A percentile compares a stretch with the other conserved stretches of the same genome.
Conservation (phyloP, 169 alveolate species). For the Plasmodium adleri region DNA sequence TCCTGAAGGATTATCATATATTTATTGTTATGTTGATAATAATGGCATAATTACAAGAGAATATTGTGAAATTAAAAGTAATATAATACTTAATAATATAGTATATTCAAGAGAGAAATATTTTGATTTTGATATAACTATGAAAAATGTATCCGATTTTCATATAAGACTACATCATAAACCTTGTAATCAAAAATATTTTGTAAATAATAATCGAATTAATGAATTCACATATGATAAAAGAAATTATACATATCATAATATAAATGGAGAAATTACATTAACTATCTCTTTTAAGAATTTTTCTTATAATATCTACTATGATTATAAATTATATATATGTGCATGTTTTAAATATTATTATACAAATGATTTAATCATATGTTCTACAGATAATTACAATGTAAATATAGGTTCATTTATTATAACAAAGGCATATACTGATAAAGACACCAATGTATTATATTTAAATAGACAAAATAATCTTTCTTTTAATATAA, state of each 20-base stretch:
- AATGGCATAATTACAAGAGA: conserved; percentile 33
- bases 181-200: background rate
- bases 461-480: conserved; percentile 14
- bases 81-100: conserved; percentile 17
- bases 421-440: background rate
- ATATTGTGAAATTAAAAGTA: conserved; percentile 22
- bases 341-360: conserved; percentile 63
- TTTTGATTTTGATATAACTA: conserved; percentile 32
- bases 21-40: conserved; percentile 45
- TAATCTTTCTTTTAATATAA: background rate
- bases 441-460: background rate
- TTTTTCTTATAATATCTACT: background rate
- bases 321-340: background rate
- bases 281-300: conserved; percentile 27
- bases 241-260: conserved; percentile 36
- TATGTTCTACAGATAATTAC: background rate
- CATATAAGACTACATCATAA: background rate
- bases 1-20: conserved; percentile 10
- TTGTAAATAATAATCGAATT: background rate
- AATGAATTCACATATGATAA: background rate
- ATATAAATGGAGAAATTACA: conserved; percentile 47
- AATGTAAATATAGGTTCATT: conserved; percentile 4
- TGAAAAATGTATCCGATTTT: conserved; percentile 77
- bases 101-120: background rate
- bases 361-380: background rate